phyloP scores from a whole-genome alignment of 148 eudicot species.

The Cornus kousa region DNA sequence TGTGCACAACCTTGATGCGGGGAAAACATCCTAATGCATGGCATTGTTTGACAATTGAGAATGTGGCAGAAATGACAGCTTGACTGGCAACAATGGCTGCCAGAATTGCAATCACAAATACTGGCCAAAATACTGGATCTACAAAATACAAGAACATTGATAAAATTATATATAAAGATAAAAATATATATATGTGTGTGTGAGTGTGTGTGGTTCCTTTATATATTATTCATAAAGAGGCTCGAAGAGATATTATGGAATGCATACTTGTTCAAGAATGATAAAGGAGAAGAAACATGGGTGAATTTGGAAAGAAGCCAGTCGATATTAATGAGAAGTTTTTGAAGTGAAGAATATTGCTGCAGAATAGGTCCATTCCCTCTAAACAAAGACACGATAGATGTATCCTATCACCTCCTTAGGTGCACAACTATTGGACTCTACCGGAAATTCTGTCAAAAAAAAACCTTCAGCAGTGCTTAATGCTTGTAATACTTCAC shows the following conservation, averaged over 20 bases:
- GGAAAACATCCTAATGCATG: slow-evolving; percentile 53
- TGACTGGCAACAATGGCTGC: slow-evolving; percentile 47
- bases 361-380: neutral
- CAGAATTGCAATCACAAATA: slow-evolving; percentile 40
- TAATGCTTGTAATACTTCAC: slow-evolving; percentile 19
- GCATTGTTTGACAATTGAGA: slow-evolving; percentile 48
- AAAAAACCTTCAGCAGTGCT: neutral
- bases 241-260: neutral
- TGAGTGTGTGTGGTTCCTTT: neutral
- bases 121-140: slow-evolving; percentile 50
- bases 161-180: neutral
- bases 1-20: slow-evolving; percentile 47
- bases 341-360: slow-evolving; percentile 1
- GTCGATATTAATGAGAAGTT: neutral
- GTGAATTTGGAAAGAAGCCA: neutral
- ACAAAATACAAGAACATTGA: slow-evolving; percentile 6
- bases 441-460: neutral
- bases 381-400: neutral
- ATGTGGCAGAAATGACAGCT: slow-evolving; percentile 49
- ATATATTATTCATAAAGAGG: neutral
- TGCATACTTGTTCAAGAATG: neutral
- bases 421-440: neutral
- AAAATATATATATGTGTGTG: too few relatives aligned
- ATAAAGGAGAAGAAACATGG: neutral
- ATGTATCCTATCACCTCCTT: neutral